Evolutionary conservation across 1,284 basidiomycete species (phyloP).

Genomic region (Exobasidium rhododendri): DNA sequence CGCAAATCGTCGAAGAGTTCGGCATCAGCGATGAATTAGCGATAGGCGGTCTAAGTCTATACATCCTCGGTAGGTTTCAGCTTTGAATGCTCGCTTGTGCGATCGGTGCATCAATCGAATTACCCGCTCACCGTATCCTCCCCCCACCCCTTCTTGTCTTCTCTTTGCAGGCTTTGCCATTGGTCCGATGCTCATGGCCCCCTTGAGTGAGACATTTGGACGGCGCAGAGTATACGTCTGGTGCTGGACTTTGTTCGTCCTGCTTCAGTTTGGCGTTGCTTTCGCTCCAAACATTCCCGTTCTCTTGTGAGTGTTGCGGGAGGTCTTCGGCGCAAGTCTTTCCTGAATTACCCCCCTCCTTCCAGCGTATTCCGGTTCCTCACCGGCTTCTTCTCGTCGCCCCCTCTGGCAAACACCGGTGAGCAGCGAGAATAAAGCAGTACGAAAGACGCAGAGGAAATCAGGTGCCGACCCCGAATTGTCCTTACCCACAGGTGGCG

Average conservation of each 20-base stretch:
- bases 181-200: constrained; percentile 44
- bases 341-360: too few species aligned
- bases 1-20: constrained; percentile 29
- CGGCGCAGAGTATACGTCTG: constrained; percentile 35
- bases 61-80: constrained; percentile 45
- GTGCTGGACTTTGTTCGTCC: constrained; percentile 37
- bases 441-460: too few species aligned
- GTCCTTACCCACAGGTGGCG: too few species aligned
- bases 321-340: too few species aligned
- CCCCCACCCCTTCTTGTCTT: too few species aligned
- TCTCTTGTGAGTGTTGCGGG: too few species aligned
- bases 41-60: constrained; percentile 40
- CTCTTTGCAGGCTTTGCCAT: constrained; percentile 39
- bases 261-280: constrained; percentile 38
- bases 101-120: too few species aligned
- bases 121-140: too few species aligned
- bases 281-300: constrained; percentile 41
- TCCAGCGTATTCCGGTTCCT: constrained; percentile 49
- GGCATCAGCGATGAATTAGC: constrained; percentile 39
- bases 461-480: too few species aligned
- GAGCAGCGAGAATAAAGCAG: too few species aligned
- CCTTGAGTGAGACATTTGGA: constrained; percentile 33
- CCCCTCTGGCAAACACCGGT: constrained; percentile 26
- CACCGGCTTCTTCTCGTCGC: constrained; percentile 43
- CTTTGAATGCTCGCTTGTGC: too few species aligned